These are phyloP conservation scores for Orbilia javanica DNA, from an alignment of 2,329 filamentous ascomycete genomes.

Conservation along the genomic window DNA sequence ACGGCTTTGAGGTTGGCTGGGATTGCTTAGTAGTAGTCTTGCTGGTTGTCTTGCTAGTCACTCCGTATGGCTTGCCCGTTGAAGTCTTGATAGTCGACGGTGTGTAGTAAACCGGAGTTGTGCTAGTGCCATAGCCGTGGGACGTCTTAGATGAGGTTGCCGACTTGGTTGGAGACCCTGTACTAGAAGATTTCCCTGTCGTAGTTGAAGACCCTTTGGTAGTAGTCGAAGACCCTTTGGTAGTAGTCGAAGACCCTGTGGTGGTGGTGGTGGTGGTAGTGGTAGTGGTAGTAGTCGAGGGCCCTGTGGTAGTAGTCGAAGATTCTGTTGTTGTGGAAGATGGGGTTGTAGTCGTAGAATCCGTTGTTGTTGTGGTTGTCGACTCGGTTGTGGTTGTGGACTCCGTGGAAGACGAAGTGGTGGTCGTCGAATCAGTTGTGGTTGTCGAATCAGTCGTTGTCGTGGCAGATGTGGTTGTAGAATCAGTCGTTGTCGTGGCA, in stretches of 20 bases:
- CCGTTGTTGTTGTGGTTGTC: not conserved
- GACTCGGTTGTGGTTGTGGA: not conserved
- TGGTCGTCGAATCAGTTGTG: conserved; percentile 5
- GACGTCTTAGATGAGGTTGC: not conserved
- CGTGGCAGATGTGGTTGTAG: not conserved
- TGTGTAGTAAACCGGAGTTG: not conserved
- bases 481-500: not conserved
- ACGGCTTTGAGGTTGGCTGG: conserved; percentile 21
- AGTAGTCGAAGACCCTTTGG: not conserved
- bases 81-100: conserved; percentile 1
- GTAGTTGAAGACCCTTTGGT: not conserved
- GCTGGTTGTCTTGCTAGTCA: conserved; percentile 4
- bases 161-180: not conserved
- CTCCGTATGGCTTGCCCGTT: not conserved
- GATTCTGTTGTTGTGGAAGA: not conserved
- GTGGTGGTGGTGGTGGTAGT: not conserved
- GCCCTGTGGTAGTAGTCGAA: not conserved
- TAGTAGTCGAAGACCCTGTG: conserved; percentile 3
- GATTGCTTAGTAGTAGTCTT: conserved; percentile 4
- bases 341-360: conserved; percentile 4
- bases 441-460: conserved; percentile 12
- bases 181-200: not conserved
- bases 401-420: too few species aligned
- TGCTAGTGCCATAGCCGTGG: not conserved
- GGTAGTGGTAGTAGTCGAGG: not conserved